A percentile compares a stretch with the other conserved stretches of the same genome.
phyloP scores from a whole-genome alignment of 1,284 basidiomycete genomes.

The Vanrija humicola region DNA sequence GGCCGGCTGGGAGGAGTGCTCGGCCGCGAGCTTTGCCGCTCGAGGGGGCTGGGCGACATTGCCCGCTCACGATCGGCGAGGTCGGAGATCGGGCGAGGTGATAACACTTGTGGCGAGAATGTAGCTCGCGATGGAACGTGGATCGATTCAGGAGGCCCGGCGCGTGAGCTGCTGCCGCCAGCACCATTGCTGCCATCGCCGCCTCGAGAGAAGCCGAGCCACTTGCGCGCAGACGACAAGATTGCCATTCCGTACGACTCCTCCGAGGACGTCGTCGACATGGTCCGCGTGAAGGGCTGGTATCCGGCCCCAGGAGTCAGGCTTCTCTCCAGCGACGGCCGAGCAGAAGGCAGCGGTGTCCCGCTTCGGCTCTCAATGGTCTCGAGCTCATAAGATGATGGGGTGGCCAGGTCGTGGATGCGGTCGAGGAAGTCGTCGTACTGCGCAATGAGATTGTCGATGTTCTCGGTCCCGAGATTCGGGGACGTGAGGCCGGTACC shows the following conservation, averaged over 20 bases:
- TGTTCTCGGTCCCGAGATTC: background rate
- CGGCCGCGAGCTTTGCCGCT: background rate
- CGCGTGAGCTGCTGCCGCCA: no score
- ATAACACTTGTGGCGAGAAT: no score
- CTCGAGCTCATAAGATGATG: background rate
- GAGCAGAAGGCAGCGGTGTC: background rate
- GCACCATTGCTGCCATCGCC: no score
- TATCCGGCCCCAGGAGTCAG: background rate
- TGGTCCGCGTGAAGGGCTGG: background rate
- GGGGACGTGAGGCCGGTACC: slow-evolving; percentile 5
- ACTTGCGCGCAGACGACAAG: no score
- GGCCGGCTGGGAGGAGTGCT: background rate
- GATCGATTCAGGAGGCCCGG: no score
- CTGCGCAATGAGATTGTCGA: slow-evolving; percentile 1
- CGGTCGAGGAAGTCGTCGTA: slow-evolving; percentile 10
- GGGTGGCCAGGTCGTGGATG: slow-evolving; percentile 10
- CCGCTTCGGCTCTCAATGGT: background rate
- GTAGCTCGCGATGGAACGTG: no score
- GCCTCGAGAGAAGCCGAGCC: no score
- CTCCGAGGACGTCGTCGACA: background rate
- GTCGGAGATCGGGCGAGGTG: no score
- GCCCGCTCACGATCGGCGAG: no score
- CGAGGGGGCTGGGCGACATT: no score
- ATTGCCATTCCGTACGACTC: background rate
- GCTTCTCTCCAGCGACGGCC: background rate